Base-by-base conservation (phyloP, 306 rosid species). In the Herpetospermum pedunculosum region DNA sequence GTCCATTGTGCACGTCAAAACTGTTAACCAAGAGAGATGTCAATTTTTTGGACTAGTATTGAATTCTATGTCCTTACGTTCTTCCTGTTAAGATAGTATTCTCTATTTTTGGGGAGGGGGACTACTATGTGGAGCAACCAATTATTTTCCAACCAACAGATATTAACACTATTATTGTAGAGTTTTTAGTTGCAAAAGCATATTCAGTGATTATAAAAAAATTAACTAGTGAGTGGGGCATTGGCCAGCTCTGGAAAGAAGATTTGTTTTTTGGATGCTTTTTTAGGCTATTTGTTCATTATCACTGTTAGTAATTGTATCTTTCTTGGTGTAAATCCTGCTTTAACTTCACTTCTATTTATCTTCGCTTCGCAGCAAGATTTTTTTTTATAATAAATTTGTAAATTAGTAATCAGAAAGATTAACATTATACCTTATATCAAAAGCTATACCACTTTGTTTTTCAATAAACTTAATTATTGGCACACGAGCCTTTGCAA, bases 401-500 rank as follows among this genome's bases (percentile, higher is more conserved):
- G 16, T 23, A 29, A 47, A 63, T 40, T 40, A 23, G 65, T 71
- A 75, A 58, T 40, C 18, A 52, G 30, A 73, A 71, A 47, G 54
- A 25, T 53, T 72, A 76, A 68, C 19, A 59, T 49, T 44, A 63
- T 70, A 94, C 99, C 99, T 94, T 79, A 94, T 77, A 81, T 94
- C 99, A 81, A 94, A 94, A 67, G 96, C 79, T 83, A 89, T 60
- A 68, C 88, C 88, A 83, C 97, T 94, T 77, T 15, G 86, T 85
- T 83, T 91, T 75, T 94, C 97, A 5, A 89, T 80, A 81, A 94
- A 94, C 80, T 94, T 94, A 78, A 94, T 84, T 83, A 94, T 91
- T 12, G 99, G 99, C 76, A 94, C 91, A 37, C 97, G 96, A 67
- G 99, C 99, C 87, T 87, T 94, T 76, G 88, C 97, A 78, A 91